Base-by-base conservation (phyloP, 208 protist species). In the Trypanosoma conorhini region DNA sequence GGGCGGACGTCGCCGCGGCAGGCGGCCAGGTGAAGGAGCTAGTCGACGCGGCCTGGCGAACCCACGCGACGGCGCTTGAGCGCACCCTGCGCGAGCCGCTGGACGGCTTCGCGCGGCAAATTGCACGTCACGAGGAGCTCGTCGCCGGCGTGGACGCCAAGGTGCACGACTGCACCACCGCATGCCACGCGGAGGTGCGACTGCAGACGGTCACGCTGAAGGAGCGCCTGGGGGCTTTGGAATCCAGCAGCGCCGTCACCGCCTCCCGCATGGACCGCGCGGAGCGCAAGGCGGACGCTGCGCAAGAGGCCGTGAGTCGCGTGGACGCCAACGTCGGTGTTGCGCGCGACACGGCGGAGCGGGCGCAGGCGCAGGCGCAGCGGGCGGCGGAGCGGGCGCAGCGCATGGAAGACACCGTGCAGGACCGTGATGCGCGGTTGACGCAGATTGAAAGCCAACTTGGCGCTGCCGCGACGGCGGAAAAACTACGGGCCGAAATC, bases 161-260 rank as follows among this genome's bases (percentile, higher is more conserved):
- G 51, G 76, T 92, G 46, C 67, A 79, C n/a, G 71, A 83, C 66
- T 82, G 79, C 64, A 59, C 79, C 61, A 79, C 74, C 13, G 82
- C 71, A 35, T 79, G 75, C 46, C 84, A 89, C 74, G 69, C 80
- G 13, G 87, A 92, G 68, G 48, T 78, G 61, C 80, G 85, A 5
- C 30, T 86, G 59, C 75, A 85, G 42, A 82, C 67, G 13, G 74
- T 73, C 1, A 48, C 81, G 0, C 65, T 87, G 19, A 76, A 74
- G 72, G 87, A 93, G 70, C 80, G 86, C 15, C 63, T 95, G n/a
- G 65, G 76, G n/a, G 74, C 83, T 58, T 61, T 92, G n/a, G 89
- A 95, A 72, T 77, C 87, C 40, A 76, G 64, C 46, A 73, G 67
- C 35, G 81, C 86, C 3, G 82, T 88, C 5, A 62, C 66, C n/a